These are phyloP conservation scores for Amoebophrya sp. DNA, from an alignment of 169 alveolate species.

Conservation along the genomic window DNA sequence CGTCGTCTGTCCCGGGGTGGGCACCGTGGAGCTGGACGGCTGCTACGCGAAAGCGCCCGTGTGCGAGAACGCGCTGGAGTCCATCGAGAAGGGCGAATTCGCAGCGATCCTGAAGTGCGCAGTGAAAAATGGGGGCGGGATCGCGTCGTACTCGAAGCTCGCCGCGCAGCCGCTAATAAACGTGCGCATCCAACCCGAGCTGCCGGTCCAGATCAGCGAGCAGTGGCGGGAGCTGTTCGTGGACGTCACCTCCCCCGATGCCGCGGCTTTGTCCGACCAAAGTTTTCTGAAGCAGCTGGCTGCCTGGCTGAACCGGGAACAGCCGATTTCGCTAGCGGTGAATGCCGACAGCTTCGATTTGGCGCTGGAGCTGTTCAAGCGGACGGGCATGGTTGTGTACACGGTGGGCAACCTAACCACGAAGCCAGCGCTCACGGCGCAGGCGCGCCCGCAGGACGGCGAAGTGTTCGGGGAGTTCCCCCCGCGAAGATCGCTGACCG, in stretches of 20 bases:
- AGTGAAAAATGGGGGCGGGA: no score
- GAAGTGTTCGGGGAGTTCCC: slow-evolving; percentile 12
- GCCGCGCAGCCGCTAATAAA: no score
- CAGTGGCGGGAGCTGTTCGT: background rate
- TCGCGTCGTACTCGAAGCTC: no score
- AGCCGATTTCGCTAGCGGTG: background rate
- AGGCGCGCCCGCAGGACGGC: slow-evolving; percentile 14
- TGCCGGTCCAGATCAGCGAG: background rate
- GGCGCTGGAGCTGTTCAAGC: background rate
- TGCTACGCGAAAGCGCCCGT: background rate
- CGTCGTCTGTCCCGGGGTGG: background rate
- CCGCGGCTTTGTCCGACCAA: background rate
- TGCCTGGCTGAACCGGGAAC: background rate
- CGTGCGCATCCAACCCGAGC: background rate
- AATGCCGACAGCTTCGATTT: background rate
- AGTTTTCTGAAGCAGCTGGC: background rate
- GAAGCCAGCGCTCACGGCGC: slow-evolving; percentile 6
- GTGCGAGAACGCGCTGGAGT: background rate
- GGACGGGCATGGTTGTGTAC: background rate
- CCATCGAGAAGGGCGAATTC: background rate
- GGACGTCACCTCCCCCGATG: slow-evolving; percentile 12
- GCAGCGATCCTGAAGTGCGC: background rate
- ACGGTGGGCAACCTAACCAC: background rate
- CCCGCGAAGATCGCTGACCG: background rate
- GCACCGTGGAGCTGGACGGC: background rate